These are phyloP conservation scores for Bauhinia variegata DNA, from an alignment of 306 rosid genomes.

Conservation along the genomic window DNA sequence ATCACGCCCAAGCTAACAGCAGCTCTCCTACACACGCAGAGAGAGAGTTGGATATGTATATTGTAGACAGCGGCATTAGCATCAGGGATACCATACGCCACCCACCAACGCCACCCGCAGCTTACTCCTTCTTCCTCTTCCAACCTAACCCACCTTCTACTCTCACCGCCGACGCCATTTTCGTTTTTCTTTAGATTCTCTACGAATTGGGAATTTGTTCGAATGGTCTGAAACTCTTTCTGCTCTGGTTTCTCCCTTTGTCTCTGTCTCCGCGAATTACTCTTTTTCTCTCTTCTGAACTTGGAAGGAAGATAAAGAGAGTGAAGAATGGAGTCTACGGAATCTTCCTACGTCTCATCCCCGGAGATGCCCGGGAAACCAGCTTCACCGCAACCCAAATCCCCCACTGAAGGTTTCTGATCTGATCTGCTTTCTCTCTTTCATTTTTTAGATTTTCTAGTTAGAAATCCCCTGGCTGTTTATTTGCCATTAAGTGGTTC, in stretches of 20 bases:
- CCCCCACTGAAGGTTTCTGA: constrained; percentile 78
- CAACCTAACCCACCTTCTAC: constrained; percentile 1
- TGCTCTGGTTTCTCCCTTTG: constrained; percentile 4
- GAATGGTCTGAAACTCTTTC: constrained; percentile 21
- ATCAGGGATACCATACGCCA: too few species aligned
- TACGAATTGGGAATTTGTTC: not conserved
- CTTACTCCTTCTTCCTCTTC: constrained; percentile 10
- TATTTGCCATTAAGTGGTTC: not conserved
- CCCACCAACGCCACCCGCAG: not conserved
- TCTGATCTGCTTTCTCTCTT: constrained; percentile 61
- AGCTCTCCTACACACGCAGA: not conserved
- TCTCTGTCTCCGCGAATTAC: constrained; percentile 36
- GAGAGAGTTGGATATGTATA: constrained; percentile 23
- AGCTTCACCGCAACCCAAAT: constrained; percentile 74
- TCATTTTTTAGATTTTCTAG: not conserved
- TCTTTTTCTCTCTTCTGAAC: constrained; percentile 29
- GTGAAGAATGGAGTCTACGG: constrained; percentile 83
- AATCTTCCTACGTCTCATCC: constrained; percentile 86
- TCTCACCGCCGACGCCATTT: not conserved
- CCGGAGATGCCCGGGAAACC: constrained; percentile 84
- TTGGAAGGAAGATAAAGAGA: constrained; percentile 38
- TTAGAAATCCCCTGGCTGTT: not conserved
- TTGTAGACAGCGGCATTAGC: not conserved
- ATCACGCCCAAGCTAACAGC: too few species aligned
- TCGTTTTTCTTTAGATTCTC: not conserved